Base-by-base conservation (phyloP, 768 basidiomycete genomes). In the Suillus clintonianus region DNA sequence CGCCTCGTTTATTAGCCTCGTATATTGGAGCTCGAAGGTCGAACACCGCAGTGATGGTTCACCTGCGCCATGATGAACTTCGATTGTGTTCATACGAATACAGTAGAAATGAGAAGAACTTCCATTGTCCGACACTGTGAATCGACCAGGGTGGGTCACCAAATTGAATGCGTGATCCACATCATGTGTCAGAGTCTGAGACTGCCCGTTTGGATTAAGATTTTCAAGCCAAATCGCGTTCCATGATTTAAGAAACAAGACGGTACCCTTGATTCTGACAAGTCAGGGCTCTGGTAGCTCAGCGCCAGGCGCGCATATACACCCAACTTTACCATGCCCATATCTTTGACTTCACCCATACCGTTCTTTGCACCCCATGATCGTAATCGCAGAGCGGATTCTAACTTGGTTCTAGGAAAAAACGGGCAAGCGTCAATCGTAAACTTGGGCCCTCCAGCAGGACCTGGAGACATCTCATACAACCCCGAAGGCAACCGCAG, bases 1-100 rank as follows among this genome's bases (percentile, higher is more conserved):
- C 72, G 13, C 77, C 76, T 34, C 80, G 65, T 58, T 77, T 78
- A 66, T 87, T 82, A 0, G 82, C 67, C 32, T 70, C 68, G 65
- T 72, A 72, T 2, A 83, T 59, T 34, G 63, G 66, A 22, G 10
- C 45, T 47, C 22, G 45, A 11, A 47, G n/a, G 63, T 83, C 80
- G 55, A 81, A 69, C 13, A 57, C 53, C 15, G 78, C 64, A 24
- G 68, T 65, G 27, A 85, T 63, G 41, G 72, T 71, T 27, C 27
- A 27, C 27, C 27, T 27, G 27, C 27, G 27, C 27, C 27, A 27
- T 27, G 27, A 27, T 27, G 27, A 27, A 27, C 27, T 27, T 27
- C 27, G 27, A 27, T 27, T 27, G 2, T 27, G 27, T 27, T 27
- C 27, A 27, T 27, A 27, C 27, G 27, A 27, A 27, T 27, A 27